Conservation (phyloP, 208 protist genomes). For the Acanthamoeba lenticulata region DNA sequence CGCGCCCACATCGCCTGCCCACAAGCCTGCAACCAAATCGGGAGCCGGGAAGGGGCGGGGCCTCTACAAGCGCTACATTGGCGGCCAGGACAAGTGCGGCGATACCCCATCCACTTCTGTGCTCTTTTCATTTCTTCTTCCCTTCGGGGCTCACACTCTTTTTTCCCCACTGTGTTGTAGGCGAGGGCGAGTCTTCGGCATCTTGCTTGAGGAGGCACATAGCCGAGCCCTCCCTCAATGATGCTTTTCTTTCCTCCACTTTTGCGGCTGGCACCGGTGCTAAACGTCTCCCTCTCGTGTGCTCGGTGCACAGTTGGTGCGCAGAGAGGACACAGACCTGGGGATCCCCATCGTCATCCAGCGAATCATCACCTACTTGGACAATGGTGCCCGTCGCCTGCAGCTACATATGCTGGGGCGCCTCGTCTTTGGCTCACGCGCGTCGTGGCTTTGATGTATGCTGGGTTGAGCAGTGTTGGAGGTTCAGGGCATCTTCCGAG, state of each 20-base stretch:
- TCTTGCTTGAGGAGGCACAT: background rate
- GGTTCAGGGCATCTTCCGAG: constrained; percentile 1
- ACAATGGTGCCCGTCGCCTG: too few species aligned
- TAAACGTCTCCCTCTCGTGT: background rate
- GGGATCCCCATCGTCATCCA: background rate
- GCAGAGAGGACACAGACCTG: background rate
- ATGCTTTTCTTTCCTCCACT: background rate
- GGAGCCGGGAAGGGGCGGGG: background rate
- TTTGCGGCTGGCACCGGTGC: too few species aligned
- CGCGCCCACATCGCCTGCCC: background rate
- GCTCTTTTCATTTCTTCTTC: background rate
- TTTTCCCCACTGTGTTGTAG: background rate
- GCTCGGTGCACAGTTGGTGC: background rate
- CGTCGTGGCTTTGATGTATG: background rate
- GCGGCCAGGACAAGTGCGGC: background rate
- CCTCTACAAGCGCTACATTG: constrained; percentile 16
- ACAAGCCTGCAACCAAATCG: background rate
- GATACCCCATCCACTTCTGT: background rate
- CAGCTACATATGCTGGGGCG: background rate
- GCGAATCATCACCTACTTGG: background rate
- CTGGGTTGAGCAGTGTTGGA: background rate
- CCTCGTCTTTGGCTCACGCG: background rate
- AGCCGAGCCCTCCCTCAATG: background rate
- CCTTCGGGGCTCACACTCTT: background rate
- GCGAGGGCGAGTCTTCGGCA: background rate